These are phyloP conservation scores for Acaromyces ingoldii DNA, from an alignment of 1,284 basidiomycete species.

Conservation along the genomic window DNA sequence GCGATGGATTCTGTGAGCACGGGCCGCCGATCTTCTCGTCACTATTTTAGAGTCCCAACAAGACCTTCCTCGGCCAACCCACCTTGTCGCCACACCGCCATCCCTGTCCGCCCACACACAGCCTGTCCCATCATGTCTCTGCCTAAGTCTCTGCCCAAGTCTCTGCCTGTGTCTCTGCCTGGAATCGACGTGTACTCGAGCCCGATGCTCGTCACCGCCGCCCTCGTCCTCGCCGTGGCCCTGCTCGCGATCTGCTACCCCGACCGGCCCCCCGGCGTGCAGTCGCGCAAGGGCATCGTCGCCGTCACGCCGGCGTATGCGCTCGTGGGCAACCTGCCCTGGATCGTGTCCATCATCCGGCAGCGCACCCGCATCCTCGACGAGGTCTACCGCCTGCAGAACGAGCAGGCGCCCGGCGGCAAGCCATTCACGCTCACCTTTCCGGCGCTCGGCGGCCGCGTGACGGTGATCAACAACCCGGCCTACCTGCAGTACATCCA, in stretches of 20 bases:
- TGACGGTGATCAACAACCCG: slow-evolving; percentile 22
- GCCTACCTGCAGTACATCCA: slow-evolving; percentile 47
- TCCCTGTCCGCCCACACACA: too few relatives aligned
- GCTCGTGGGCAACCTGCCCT: not conserved
- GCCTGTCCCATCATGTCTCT: too few relatives aligned
- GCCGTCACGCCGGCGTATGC: not conserved
- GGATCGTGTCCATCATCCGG: not conserved
- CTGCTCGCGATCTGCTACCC: not conserved
- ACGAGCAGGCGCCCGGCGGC: not conserved
- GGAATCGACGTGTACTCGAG: too few relatives aligned
- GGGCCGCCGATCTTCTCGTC: too few relatives aligned
- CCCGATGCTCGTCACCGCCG: too few relatives aligned
- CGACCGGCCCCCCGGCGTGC: not conserved
- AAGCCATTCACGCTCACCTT: not conserved
- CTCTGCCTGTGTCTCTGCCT: too few relatives aligned
- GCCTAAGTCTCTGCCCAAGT: too few relatives aligned
- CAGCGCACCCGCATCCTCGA: not conserved
- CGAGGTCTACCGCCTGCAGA: not conserved
- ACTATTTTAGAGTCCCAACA: too few relatives aligned
- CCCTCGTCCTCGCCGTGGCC: not conserved
- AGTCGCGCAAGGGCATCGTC: not conserved
- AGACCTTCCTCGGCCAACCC: too few relatives aligned
- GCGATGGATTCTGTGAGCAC: too few relatives aligned
- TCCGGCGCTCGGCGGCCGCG: slow-evolving; percentile 4
- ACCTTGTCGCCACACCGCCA: too few relatives aligned